These are phyloP conservation scores for Cucurbitaria berberidis DNA, from an alignment of 2,329 filamentous ascomycete species.

Conservation along the genomic window DNA sequence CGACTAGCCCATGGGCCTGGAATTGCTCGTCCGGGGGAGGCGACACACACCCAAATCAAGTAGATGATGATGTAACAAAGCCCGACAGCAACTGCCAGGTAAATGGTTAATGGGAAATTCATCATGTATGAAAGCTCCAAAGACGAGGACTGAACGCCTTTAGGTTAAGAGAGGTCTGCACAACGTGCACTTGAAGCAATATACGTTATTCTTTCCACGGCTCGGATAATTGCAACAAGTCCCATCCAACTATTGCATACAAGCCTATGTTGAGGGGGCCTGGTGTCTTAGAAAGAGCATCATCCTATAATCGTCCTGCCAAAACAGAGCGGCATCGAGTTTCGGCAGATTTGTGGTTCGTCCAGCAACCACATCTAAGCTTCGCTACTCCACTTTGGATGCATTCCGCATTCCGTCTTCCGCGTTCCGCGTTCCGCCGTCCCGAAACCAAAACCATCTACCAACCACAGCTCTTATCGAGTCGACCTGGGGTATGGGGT, in stretches of 20 bases:
- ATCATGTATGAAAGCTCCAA: background rate
- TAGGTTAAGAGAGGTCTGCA: background rate
- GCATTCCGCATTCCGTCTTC: constrained; percentile 1
- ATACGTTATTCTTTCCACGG: background rate
- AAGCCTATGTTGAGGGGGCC: no score
- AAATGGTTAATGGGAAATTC: background rate
- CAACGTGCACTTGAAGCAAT: background rate
- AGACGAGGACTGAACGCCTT: no score
- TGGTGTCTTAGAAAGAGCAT: no score
- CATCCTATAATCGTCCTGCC: no score
- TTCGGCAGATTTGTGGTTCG: background rate
- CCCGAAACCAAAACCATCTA: background rate
- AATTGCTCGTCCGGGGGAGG: background rate
- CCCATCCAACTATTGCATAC: no score
- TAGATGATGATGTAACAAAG: background rate
- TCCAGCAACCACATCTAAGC: background rate
- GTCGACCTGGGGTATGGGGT: background rate
- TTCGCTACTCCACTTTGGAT: background rate
- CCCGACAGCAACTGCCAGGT: background rate
- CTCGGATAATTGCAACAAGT: no score
- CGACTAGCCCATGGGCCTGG: constrained; percentile 4
- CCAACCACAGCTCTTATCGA: background rate
- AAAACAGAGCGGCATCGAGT: background rate
- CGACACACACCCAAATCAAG: background rate
- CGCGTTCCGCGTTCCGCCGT: constrained; percentile 2